These are phyloP conservation scores for Coniferiporia weirii DNA, from an alignment of 1,284 basidiomycete species.

Conservation along the genomic window DNA sequence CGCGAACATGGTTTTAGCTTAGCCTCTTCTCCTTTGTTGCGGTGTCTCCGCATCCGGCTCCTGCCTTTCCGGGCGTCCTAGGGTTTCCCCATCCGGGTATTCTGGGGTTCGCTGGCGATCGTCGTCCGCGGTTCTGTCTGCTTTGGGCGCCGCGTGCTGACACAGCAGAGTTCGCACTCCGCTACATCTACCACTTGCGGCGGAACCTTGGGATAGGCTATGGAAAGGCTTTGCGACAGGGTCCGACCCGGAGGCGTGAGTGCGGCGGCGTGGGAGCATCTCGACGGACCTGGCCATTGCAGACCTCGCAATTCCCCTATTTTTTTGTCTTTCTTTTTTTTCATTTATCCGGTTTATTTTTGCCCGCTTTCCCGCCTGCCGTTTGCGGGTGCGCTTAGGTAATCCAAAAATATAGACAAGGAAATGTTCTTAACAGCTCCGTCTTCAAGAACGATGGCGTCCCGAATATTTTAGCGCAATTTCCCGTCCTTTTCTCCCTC, in stretches of 20 bases:
- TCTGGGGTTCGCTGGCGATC: too few relatives aligned
- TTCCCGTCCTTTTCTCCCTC: slow-evolving; percentile 7
- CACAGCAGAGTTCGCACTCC: neutral
- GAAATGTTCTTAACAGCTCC: too few relatives aligned
- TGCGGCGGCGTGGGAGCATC: slow-evolving; percentile 1
- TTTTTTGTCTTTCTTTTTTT: neutral
- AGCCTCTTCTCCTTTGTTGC: too few relatives aligned
- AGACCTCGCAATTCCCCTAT: neutral
- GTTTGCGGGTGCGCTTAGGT: too few relatives aligned
- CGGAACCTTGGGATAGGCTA: slow-evolving; percentile 17
- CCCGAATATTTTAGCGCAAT: slow-evolving; percentile 10
- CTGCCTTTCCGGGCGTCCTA: neutral
- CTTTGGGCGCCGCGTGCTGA: neutral
- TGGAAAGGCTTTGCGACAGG: slow-evolving; percentile 14
- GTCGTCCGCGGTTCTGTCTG: neutral
- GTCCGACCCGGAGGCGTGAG: neutral
- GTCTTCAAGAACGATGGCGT: neutral
- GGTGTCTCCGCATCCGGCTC: too few relatives aligned
- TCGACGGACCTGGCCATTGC: neutral
- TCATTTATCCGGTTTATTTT: neutral
- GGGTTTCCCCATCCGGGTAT: neutral
- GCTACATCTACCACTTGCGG: neutral
- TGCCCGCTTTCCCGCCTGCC: neutral
- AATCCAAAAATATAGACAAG: too few relatives aligned
- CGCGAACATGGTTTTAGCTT: too few relatives aligned